A percentile compares a stretch with the other conserved stretches of the same genome.
Conservation (phyloP, 23 red algal species). For the Pyropia yezoensis region DNA sequence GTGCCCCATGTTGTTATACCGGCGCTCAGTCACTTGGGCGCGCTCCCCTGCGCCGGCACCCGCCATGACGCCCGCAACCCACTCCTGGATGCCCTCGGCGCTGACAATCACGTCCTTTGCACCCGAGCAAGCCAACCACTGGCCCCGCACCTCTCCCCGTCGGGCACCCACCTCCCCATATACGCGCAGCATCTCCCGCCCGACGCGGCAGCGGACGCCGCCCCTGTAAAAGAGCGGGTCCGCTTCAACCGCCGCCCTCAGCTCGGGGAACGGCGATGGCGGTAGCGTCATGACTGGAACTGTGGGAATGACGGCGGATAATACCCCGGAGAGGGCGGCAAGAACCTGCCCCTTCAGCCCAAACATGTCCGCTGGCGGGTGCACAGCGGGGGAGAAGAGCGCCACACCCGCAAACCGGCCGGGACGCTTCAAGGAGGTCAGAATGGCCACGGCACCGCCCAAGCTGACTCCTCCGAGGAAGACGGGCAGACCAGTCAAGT, state of each 20-base stretch:
- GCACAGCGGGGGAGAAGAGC: constrained; percentile 72
- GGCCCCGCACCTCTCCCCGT: not conserved
- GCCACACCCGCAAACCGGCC: constrained; percentile 38
- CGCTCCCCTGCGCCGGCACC: constrained; percentile 11
- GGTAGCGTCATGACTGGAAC: constrained; percentile 63
- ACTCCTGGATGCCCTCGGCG: constrained; percentile 48
- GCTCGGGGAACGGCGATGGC: constrained; percentile 33
- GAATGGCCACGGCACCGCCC: constrained; percentile 61
- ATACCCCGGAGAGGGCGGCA: constrained; percentile 28
- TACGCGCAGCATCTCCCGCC: constrained; percentile 64
- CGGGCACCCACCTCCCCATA: constrained; percentile 23
- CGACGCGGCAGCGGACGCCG: constrained; percentile 53
- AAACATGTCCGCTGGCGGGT: constrained; percentile 82
- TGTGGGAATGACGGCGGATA: constrained; percentile 42
- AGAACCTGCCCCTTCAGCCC: constrained; percentile 76
- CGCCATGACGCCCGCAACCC: constrained; percentile 23
- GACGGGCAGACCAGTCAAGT: constrained; percentile 5
- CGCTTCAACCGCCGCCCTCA: constrained; percentile 60
- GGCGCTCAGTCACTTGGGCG: not conserved
- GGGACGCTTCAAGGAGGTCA: constrained; percentile 24
- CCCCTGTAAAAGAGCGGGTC: constrained; percentile 65
- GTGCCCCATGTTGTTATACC: constrained; percentile 29
- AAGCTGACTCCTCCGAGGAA: constrained; percentile 76
- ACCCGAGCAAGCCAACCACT: constrained; percentile 51
- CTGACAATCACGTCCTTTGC: constrained; percentile 65